phyloP scores from a whole-genome alignment of 2,329 filamentous ascomycete species.

The Hymenoscyphus albidus region DNA sequence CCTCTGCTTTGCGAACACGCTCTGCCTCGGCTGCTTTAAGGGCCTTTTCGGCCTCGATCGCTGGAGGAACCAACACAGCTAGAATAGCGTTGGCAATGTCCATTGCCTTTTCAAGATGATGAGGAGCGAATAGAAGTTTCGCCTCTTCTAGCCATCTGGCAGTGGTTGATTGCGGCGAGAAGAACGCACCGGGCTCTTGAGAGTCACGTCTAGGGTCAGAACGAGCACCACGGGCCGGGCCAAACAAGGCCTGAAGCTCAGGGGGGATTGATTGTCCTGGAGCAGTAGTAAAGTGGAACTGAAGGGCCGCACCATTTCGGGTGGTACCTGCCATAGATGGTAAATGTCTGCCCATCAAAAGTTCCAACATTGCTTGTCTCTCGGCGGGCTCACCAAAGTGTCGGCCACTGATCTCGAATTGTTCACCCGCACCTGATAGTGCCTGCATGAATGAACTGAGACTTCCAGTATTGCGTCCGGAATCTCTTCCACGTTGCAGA shows the following conservation, averaged over 20 bases:
- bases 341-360: slow-evolving; percentile 35
- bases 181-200: slow-evolving; percentile 42
- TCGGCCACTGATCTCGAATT: slow-evolving; percentile 28
- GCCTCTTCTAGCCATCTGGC: slow-evolving; percentile 87
- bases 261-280: slow-evolving; percentile 46
- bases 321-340: slow-evolving; percentile 31
- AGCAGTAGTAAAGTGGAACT: slow-evolving; percentile 55
- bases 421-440: slow-evolving; percentile 34
- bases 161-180: slow-evolving; percentile 66
- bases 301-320: slow-evolving; percentile 50
- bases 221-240: slow-evolving; percentile 28
- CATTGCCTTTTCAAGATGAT: slow-evolving; percentile 64
- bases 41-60: slow-evolving; percentile 76
- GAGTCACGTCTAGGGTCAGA: slow-evolving; percentile 26
- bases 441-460: slow-evolving; percentile 51
- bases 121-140: slow-evolving; percentile 73
- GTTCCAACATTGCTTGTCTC: slow-evolving; percentile 25
- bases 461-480: slow-evolving; percentile 45
- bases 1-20: slow-evolving; percentile 50
- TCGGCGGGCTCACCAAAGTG: slow-evolving; percentile 31
- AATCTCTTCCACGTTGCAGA: slow-evolving; percentile 60
- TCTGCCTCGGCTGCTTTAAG: slow-evolving; percentile 58
- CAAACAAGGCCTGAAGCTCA: slow-evolving; percentile 47
- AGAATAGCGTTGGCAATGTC: slow-evolving; percentile 67
- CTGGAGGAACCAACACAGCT: slow-evolving; percentile 73